Base-by-base conservation (phyloP, 495 filamentous ascomycete genomes). In the Daldinia caldariorum region DNA sequence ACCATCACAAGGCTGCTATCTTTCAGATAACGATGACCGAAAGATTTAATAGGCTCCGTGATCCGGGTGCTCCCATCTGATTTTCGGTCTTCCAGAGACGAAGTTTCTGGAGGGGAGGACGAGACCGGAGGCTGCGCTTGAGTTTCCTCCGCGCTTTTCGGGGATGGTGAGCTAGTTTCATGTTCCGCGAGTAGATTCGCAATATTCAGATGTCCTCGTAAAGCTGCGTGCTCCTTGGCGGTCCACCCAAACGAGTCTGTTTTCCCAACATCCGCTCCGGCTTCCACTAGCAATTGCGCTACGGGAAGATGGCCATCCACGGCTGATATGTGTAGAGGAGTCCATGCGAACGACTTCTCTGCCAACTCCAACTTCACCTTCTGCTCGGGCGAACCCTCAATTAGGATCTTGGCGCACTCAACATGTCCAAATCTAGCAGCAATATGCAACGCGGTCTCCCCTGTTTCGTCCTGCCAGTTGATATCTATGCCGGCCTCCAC, bases 11-110 rank as follows among this genome's bases (percentile, higher is more conserved):
- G 90, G 65, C 90, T 90, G 71, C 94, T 89, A 53, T 94, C 88
- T 41, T 88, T 95, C 58, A 99, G 89, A 80, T 97, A 99, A 54
- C 94, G 87, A 82, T 98, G 95, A 61, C 95, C 95, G 81, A 97
- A 99, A 20, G 93, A 91, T 78, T 98, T 98, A 66, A 97, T 86
- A 49, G 93, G 90, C 53, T 96, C 92, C 26, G 87, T 75, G 12
- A 79, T 76, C 51, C 86, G 82, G 43, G 69, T 65, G 43, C 67
- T 77, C 8, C 74, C 77, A n/a, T 79, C 79, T 1, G 84, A 84
- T 10, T 80, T 80, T 54, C 82, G 75, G 34, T 84, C 84, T 38
- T 80, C 83, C 49, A 86, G 77, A 0, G 84, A 86, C 1, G 82
- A 81, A 7, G 87, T 79, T 31, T 86, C 86, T 4, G 84, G 79